Evolutionary conservation across 768 basidiomycete genomes (phyloP).

Genomic region (Mrakia blollopis): DNA sequence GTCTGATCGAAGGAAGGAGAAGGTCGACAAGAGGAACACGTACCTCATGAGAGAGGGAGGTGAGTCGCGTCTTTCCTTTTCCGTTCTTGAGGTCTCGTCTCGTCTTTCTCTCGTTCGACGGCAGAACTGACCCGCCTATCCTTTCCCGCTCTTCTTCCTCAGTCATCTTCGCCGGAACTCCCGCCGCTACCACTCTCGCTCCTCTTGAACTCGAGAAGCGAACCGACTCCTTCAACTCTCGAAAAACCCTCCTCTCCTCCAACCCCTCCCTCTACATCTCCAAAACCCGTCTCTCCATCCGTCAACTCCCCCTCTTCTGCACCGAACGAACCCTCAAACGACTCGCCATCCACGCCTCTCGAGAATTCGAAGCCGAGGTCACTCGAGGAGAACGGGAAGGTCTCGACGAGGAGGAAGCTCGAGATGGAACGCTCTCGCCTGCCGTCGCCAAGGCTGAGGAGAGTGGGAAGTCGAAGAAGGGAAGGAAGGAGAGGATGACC

Average conservation of each 20-base stretch:
- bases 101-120: too few species aligned
- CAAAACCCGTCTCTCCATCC: slow-evolving; percentile 85
- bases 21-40: slow-evolving; percentile 90
- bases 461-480: slow-evolving; percentile 40
- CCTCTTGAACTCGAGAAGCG: slow-evolving; percentile 79
- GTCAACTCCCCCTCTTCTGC: slow-evolving; percentile 84
- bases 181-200: slow-evolving; percentile 66
- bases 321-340: slow-evolving; percentile 86
- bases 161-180: slow-evolving; percentile 88
- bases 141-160: background rate
- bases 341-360: slow-evolving; percentile 72
- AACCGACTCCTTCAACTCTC: slow-evolving; percentile 75
- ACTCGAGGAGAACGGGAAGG: slow-evolving; percentile 56
- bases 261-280: slow-evolving; percentile 95
- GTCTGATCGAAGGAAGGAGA: slow-evolving; percentile 74
- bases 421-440: slow-evolving; percentile 47
- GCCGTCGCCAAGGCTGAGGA: slow-evolving; percentile 35
- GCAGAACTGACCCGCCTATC: background rate
- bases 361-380: slow-evolving; percentile 74
- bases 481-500: slow-evolving; percentile 46
- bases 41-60: slow-evolving; percentile 96
- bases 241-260: slow-evolving; percentile 72
- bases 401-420: slow-evolving; percentile 68
- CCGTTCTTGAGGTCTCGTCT: background rate
- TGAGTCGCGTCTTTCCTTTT: slow-evolving; percentile 44